These are phyloP conservation scores for Fusarium sp. DNA, from an alignment of 2,329 filamentous ascomycete genomes.

Conservation along the genomic window DNA sequence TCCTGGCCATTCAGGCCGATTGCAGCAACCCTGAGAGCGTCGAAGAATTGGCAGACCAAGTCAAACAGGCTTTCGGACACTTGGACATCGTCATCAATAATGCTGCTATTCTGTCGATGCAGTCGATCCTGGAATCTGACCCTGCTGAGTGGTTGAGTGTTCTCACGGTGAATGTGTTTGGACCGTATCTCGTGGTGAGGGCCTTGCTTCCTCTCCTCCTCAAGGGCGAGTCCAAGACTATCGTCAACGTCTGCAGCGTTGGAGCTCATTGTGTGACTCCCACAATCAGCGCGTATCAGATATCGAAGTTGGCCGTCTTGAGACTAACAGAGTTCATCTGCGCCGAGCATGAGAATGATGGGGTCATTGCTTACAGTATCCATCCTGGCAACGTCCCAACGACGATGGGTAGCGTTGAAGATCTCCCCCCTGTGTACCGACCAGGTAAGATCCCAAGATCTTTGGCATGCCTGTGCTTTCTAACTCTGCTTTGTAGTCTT, in stretches of 20 bases:
- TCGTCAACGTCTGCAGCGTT: slow-evolving; percentile 57
- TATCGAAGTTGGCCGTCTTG: slow-evolving; percentile 28
- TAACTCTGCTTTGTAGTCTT: slow-evolving; percentile 5
- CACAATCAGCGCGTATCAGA: slow-evolving; percentile 23
- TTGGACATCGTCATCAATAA: slow-evolving; percentile 56
- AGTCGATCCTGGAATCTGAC: slow-evolving; percentile 48
- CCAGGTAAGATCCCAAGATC: slow-evolving; percentile 2
- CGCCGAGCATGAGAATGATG: slow-evolving; percentile 14
- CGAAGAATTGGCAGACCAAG: slow-evolving; percentile 37
- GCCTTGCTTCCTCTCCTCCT: slow-evolving; percentile 59
- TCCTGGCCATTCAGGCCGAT: slow-evolving; percentile 54
- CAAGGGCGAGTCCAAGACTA: slow-evolving; percentile 47
- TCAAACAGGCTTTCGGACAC: slow-evolving; percentile 44
- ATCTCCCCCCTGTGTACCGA: background rate
- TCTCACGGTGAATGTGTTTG: slow-evolving; percentile 61
- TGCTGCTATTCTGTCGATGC: slow-evolving; percentile 51
- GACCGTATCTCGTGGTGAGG: slow-evolving; percentile 54
- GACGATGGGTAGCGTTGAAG: slow-evolving; percentile 9
- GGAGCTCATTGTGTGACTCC: slow-evolving; percentile 21
- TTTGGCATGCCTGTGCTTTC: background rate
- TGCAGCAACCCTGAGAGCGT: slow-evolving; percentile 48
- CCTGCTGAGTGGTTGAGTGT: slow-evolving; percentile 55
- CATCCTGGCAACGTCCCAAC: slow-evolving; percentile 30
- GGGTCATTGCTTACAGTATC: slow-evolving; percentile 11
- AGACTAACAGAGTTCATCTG: slow-evolving; percentile 29